Percentiles rank a stretch among this genome's conserved stretches.
Conservation (phyloP, 202 grass and related monocot genomes). For the Zizania palustris region DNA sequence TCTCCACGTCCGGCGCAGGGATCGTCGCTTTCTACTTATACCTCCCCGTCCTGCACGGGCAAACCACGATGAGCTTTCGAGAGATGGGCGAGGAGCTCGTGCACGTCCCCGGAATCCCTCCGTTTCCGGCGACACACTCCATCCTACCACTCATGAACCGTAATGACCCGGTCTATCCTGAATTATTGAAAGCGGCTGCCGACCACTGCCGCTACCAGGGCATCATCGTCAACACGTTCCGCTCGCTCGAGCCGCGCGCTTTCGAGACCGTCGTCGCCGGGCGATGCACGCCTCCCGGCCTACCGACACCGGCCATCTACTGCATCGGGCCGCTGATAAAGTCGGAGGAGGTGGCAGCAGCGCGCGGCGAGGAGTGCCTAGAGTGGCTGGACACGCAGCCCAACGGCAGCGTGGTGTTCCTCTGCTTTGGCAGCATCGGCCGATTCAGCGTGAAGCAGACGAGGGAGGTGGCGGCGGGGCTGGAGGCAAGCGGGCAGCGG, state of each 20-base stretch:
- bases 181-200: not conserved
- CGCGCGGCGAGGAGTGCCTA: slow-evolving; percentile 50
- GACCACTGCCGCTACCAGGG: slow-evolving; percentile 41
- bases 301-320: slow-evolving; percentile 38
- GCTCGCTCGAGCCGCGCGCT: slow-evolving; percentile 46
- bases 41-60: slow-evolving; percentile 47
- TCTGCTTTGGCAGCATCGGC: slow-evolving; percentile 81
- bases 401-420: slow-evolving; percentile 59
- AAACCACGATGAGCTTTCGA: slow-evolving; percentile 32
- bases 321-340: slow-evolving; percentile 73
- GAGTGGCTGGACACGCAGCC: slow-evolving; percentile 71
- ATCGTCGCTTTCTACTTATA: slow-evolving; percentile 44
- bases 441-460: slow-evolving; percentile 57
- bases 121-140: slow-evolving; percentile 54
- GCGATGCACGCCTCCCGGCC: slow-evolving; percentile 24
- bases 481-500: slow-evolving; percentile 57
- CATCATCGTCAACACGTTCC: slow-evolving; percentile 68
- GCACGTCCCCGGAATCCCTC: slow-evolving; percentile 48
- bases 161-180: slow-evolving; percentile 39
- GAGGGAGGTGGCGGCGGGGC: slow-evolving; percentile 50
- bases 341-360: slow-evolving; percentile 38
- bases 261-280: slow-evolving; percentile 35
- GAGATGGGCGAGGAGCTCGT: slow-evolving; percentile 56
- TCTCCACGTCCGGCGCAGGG: slow-evolving; percentile 64
- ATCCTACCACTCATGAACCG: slow-evolving; percentile 42